Conservation (phyloP, 2,329 filamentous ascomycete species). For the Trichoderma harzianum region DNA sequence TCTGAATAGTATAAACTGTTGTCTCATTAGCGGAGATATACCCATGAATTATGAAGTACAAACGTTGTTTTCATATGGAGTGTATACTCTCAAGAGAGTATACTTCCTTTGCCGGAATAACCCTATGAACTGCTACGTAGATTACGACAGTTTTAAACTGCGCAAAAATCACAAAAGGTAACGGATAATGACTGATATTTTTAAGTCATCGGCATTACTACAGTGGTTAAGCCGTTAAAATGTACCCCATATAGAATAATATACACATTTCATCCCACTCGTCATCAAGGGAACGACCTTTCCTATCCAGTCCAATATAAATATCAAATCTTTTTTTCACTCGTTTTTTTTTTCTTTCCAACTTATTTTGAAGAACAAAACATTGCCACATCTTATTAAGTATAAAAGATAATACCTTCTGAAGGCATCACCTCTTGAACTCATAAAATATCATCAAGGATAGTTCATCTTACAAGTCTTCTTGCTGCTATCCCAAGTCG, state of each 20-base stretch:
- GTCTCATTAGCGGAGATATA: not conserved
- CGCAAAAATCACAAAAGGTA: not conserved
- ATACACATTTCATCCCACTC: not conserved
- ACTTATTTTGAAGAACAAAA: not conserved
- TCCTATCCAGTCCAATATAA: not conserved
- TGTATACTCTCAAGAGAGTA: not conserved
- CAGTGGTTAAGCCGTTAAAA: slow-evolving; percentile 3
- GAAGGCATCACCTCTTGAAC: not conserved
- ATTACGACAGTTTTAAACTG: not conserved
- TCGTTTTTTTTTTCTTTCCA: not conserved
- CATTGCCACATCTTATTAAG: not conserved
- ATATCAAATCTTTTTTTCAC: not conserved
- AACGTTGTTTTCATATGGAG: not conserved
- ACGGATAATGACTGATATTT: not conserved
- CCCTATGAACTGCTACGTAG: fast-evolving
- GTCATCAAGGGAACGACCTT: not conserved
- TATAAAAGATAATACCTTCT: not conserved
- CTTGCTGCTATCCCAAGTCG: slow-evolving; percentile 11
- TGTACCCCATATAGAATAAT: not conserved
- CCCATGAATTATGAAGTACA: not conserved
- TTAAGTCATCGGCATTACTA: slow-evolving; percentile 2
- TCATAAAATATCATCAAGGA: not conserved
- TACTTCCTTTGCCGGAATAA: not conserved
- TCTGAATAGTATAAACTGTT: not conserved
- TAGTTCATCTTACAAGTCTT: slow-evolving; percentile 6